Base-by-base conservation (phyloP, 169 alveolate genomes). In the Eimeria tenella region DNA sequence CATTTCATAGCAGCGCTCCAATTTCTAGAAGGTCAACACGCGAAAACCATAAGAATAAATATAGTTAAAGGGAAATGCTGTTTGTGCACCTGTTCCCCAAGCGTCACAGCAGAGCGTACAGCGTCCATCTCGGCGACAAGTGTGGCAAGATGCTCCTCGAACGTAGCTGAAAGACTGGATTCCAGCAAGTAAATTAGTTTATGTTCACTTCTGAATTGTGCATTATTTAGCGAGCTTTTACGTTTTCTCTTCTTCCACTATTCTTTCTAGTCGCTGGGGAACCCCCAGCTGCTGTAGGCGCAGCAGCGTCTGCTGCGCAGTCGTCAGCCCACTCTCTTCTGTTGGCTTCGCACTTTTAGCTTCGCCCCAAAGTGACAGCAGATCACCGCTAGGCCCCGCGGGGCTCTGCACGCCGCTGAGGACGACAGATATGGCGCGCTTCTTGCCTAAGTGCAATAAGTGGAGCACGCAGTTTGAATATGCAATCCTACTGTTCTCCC, bases 271-370 rank as follows among this genome's bases (percentile, higher is more conserved):
- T 9, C 79, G 79, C 31, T 68, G 49, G 10, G 79, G 50, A 31
- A 68, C 31, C 11, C 79, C 79, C 21, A 9, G 50, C 79, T 68
- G 79, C 79, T 68, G 79, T 31, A 68, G 21, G 17, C 79, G 79
- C 13, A 68, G 13, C 79, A 23, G 49, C 79, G 17, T 19, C 21
- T 68, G 79, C 49, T 68, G 79, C 79, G 49, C 31, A 31, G 15
- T 17, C 21, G 11, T 11, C 11, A 19, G 25, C 52, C 21, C 49
- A 3, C 15, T 4, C 21, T 9, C 50, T 68, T 17, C 49, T 23
- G 10, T 68, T 9, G 15, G 50, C 31, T 68, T 15, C 13, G 52
- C 17, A 19, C 50, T 15, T 21, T 68, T 68, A 11, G 79, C 5
- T 68, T 17, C 21, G 5, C 50, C 79, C 79, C 79, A 68, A 31